Conservation (phyloP, 2,329 filamentous ascomycete species). For the Aureobasidium subglaciale region DNA sequence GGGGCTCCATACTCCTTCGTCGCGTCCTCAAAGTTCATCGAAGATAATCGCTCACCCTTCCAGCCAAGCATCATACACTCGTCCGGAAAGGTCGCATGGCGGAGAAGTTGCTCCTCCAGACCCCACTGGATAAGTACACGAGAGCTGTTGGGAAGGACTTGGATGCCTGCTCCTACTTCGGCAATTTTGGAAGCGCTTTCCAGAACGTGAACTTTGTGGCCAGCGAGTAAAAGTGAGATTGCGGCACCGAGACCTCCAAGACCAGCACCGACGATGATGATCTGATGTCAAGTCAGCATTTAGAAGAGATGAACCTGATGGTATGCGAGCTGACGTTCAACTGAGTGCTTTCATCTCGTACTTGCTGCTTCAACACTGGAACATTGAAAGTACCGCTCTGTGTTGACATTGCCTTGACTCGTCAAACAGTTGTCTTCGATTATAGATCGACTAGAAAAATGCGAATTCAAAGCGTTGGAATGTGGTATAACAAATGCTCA, state of each 20-base stretch:
- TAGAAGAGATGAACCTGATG: background rate
- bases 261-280: slow-evolving; percentile 51
- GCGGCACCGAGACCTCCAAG: slow-evolving; percentile 48
- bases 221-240: slow-evolving; percentile 40
- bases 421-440: too few species aligned
- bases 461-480: too few species aligned
- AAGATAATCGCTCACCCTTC: slow-evolving; percentile 45
- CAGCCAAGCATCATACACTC: slow-evolving; percentile 46
- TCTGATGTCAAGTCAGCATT: slow-evolving; percentile 21
- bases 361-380: background rate
- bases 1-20: slow-evolving; percentile 31
- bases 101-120: slow-evolving; percentile 35
- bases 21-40: slow-evolving; percentile 39
- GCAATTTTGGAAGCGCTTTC: slow-evolving; percentile 42
- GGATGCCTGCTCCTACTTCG: slow-evolving; percentile 47
- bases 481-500: too few species aligned
- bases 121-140: slow-evolving; percentile 45
- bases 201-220: slow-evolving; percentile 43
- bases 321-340: background rate
- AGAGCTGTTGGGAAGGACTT: slow-evolving; percentile 43
- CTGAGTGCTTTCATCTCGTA: background rate
- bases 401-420: background rate
- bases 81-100: slow-evolving; percentile 36
- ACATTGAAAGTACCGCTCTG: background rate
- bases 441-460: too few species aligned